Conservation (phyloP, 2,329 filamentous ascomycete species). For the Thielaviopsis cerberus region DNA sequence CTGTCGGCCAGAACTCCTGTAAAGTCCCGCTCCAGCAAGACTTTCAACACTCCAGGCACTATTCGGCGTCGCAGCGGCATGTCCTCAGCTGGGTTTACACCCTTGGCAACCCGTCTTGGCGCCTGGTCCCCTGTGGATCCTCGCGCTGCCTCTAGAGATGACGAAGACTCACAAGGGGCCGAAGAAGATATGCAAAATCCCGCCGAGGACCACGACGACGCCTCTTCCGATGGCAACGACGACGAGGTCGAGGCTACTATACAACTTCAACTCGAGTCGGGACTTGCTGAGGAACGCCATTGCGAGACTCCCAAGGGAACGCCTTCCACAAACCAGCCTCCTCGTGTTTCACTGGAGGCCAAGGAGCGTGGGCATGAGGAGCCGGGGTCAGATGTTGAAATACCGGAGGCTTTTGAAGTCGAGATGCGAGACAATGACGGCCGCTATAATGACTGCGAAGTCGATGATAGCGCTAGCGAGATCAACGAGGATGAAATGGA, state of each 20-base stretch:
- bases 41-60: slow-evolving; percentile 2
- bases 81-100: slow-evolving; percentile 38
- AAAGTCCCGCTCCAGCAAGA: slow-evolving; percentile 23
- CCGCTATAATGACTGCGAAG: neutral
- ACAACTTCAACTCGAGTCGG: neutral
- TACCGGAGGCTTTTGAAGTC: neutral
- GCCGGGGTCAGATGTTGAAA: neutral
- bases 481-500: slow-evolving; percentile 10
- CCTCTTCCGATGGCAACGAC: neutral
- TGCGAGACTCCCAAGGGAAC: neutral
- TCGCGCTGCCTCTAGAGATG: slow-evolving; percentile 7
- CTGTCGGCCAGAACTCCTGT: slow-evolving; percentile 17
- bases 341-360: neutral
- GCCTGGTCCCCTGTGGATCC: slow-evolving; percentile 46
- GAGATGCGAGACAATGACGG: neutral
- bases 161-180: neutral
- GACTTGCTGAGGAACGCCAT: neutral
- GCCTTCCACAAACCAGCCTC: neutral
- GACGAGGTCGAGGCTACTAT: neutral
- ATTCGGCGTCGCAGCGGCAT: slow-evolving; percentile 19
- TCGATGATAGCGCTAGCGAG: neutral
- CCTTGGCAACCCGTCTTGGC: slow-evolving; percentile 40
- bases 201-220: slow-evolving; percentile 13
- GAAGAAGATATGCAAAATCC: neutral
- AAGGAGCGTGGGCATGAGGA: neutral